Evolutionary conservation across 2,329 filamentous ascomycete species (phyloP).

Genomic region (Pseudocercospora ulei): DNA sequence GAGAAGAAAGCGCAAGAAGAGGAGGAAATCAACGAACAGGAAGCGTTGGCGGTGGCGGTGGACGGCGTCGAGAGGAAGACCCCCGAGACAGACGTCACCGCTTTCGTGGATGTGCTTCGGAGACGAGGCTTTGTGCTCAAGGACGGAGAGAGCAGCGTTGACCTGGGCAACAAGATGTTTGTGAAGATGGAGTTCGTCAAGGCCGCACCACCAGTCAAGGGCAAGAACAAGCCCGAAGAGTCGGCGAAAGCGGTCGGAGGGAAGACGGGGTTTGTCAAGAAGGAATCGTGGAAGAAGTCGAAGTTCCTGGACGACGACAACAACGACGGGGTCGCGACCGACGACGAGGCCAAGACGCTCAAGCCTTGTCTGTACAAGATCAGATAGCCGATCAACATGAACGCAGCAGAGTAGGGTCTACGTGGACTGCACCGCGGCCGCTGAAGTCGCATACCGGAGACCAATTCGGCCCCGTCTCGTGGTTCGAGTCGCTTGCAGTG

Average conservation of each 20-base stretch:
- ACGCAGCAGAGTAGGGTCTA: no score
- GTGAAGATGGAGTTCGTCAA: slow-evolving; percentile 94
- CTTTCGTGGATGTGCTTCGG: slow-evolving; percentile 73
- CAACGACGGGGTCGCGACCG: slow-evolving; percentile 47
- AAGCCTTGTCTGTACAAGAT: slow-evolving; percentile 97
- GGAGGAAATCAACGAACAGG: slow-evolving; percentile 49
- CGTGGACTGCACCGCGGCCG: no score
- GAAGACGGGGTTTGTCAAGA: slow-evolving; percentile 35
- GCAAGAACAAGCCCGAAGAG: slow-evolving; percentile 52
- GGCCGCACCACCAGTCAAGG: slow-evolving; percentile 60
- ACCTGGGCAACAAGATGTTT: slow-evolving; percentile 94
- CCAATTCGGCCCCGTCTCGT: no score
- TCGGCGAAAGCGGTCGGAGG: slow-evolving; percentile 31
- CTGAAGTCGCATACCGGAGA: no score
- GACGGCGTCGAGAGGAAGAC: slow-evolving; percentile 55
- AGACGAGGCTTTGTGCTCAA: slow-evolving; percentile 75
- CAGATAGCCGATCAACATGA: slow-evolving; percentile 44
- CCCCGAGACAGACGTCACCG: slow-evolving; percentile 72
- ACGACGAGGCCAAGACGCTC: slow-evolving; percentile 60
- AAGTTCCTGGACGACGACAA: slow-evolving; percentile 53
- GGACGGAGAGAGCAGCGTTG: slow-evolving; percentile 54
- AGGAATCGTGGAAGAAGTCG: slow-evolving; percentile 32
- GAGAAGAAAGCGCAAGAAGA: slow-evolving; percentile 44
- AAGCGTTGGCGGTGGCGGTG: slow-evolving; percentile 52
- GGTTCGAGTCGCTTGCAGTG: no score